Percentiles rank a stretch among this genome's conserved stretches.
These are phyloP conservation scores for Thermothielavioides terrestris DNA, from an alignment of 495 filamentous ascomycete species.

Conservation along the genomic window DNA sequence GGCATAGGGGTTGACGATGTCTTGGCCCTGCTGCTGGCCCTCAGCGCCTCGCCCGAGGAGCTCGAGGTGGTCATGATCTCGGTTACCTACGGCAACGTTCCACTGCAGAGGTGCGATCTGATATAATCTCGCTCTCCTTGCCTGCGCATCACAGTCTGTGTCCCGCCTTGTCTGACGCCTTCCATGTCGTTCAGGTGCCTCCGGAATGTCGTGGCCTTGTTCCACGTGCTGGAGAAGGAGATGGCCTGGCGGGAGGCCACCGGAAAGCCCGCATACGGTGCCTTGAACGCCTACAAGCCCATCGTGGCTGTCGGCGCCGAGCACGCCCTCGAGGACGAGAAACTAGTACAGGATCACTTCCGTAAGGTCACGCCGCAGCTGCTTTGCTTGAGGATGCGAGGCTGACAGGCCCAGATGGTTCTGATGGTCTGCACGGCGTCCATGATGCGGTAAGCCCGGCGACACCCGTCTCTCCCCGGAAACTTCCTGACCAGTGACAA, in stretches of 20 bases:
- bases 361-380: conserved; percentile 42
- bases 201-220: conserved; percentile 82
- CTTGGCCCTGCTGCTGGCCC: conserved; percentile 71
- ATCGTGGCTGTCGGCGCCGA: conserved; percentile 80
- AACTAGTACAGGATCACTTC: conserved; percentile 81
- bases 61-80: conserved; percentile 84
- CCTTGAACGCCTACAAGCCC: conserved; percentile 60
- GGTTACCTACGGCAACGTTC: conserved; percentile 86
- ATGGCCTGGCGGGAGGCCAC: conserved; percentile 67
- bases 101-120: conserved; percentile 54
- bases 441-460: conserved; percentile 57
- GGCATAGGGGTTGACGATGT: conserved; percentile 79
- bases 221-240: conserved; percentile 88
- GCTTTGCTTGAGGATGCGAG: neutral
- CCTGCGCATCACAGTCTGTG: neutral
- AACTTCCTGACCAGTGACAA: conserved; percentile 4
- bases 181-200: conserved; percentile 58
- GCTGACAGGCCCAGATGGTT: conserved; percentile 54
- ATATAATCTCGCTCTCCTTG: neutral
- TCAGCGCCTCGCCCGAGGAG: conserved; percentile 74
- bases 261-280: conserved; percentile 59
- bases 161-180: conserved; percentile 5
- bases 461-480: neutral
- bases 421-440: conserved; percentile 85
- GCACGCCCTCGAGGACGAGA: conserved; percentile 74